Evolutionary conservation across 495 filamentous ascomycete genomes (phyloP), one percentile per base, ranked within the genome.

Genomic region (Durotheca rogersii): DNA sequence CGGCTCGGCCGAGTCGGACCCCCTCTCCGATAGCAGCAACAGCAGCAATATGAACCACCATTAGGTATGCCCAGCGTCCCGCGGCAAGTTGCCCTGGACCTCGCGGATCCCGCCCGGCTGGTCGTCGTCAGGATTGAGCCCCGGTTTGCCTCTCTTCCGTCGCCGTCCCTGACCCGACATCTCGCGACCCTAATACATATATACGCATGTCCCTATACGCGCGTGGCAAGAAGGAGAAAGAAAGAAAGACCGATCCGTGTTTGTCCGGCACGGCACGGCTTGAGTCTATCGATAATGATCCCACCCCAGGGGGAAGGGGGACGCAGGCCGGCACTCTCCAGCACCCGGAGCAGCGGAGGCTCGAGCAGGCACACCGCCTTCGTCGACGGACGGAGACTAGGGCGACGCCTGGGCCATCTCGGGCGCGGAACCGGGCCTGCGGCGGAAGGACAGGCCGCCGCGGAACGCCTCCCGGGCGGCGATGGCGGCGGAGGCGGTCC

Each of bases 401-500:
- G 61, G 58, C 34, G 61, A 58, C n/a, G n/a, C n/a, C n/a, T n/a
- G n/a, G n/a, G n/a, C n/a, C n/a, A n/a, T n/a, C n/a, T n/a, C n/a
- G n/a, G n/a, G n/a, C n/a, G n/a, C n/a, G n/a, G n/a, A n/a, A n/a
- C n/a, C 32, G 3, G 19, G 20, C 18, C 37, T 44, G 29, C 42
- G 45, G 48, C 30, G 39, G 20, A 25, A 17, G n/a, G 12, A 15
- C 38, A 67, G 45, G 33, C 70, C 67, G 33, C 53, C 51, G 66
- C 67, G 68, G 53, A 72, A 50, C 2, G 75, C 39, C 15, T 73
- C 66, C 36, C 60, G 52, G 38, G 47, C 67, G 27, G 67, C 40
- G 7, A 76, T 4, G 16, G 62, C 53, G 12, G 67, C 61, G 5
- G 68, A 68, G 32, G 41, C 66, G 31, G 54, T 55, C 78, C 78